Evolutionary conservation across 2,329 filamentous ascomycete genomes (phyloP), one percentile per base, ranked within the genome.

Genomic region (Fusarium sp.): DNA sequence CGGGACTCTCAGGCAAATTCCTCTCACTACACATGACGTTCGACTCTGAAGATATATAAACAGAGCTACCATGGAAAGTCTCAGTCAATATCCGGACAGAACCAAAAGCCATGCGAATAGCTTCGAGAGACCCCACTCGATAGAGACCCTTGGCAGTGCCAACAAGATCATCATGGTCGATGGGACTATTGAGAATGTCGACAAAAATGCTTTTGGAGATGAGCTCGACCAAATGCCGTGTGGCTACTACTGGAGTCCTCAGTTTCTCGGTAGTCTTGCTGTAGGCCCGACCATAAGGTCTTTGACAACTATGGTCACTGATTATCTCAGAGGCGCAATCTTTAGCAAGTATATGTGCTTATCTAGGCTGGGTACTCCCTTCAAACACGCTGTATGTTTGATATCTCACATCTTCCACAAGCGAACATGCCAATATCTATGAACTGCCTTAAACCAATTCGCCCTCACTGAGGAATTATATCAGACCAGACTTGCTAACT

Each of bases 121-220:
- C 5, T 35, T 17, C 33, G 33, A 17, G 17, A 15, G 44, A 17
- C 46, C 51, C 35, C 39, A 19, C 40, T 58, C 59, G 14, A 50
- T 56, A 14, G 37, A 50, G 7, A 28, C 46, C 17, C 40, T 46
- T 11, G 20, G 65, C 30, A 60, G 71, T 14, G 71, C 74, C n/a
- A 72, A 74, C 44, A 77, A 75, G 59, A 72, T 77, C 15, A 67
- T 74, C 35, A 74, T 81, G 57, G 75, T 79, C 13, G 81, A 83
- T 63, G 81, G 81, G 24, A 77, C 77, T 14, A 70, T 83, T 49
- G 79, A 82, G 71, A 76, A 79, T 49, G 74, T 83, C 60, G 80
- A 82, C 62, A 68, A 76, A 5, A 75, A 80, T 32, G 80, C 80
- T 41, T 71, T 83, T n/a, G 82, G 81, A 7, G 81, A 81, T 10